A percentile compares a stretch with the other conserved stretches of the same genome.
Conservation (phyloP, 192 early-diverging fungal genomes). For the Allomyces macrogynus region DNA sequence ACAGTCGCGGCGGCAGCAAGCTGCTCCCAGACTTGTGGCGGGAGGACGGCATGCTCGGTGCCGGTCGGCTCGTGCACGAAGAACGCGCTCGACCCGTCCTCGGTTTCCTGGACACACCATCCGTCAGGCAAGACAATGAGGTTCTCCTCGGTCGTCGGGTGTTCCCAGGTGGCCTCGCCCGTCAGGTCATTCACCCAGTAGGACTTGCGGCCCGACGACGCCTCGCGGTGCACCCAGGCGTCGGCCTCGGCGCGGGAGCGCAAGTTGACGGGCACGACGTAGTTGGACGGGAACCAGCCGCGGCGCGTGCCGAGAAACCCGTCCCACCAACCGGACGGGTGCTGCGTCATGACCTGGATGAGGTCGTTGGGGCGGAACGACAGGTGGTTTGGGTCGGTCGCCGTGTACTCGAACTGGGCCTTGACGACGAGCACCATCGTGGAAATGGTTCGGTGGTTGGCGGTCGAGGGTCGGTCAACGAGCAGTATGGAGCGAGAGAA, state of each 20-base stretch:
- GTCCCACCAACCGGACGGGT: constrained; percentile 95
- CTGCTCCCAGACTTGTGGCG: constrained; percentile 17
- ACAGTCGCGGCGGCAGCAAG: constrained; percentile 15
- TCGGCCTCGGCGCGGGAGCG: constrained; percentile 18
- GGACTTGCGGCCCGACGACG: constrained; percentile 10
- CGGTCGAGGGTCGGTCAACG: no score
- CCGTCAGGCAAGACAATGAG: constrained; percentile 12
- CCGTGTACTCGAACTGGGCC: constrained; percentile 75
- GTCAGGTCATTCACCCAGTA: constrained; percentile 16
- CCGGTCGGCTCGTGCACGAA: constrained; percentile 17
- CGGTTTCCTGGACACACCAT: constrained; percentile 24
- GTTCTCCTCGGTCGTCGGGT: not conserved
- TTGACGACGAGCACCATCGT: constrained; percentile 15
- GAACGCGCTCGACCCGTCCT: constrained; percentile 25
- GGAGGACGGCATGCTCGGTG: constrained; percentile 29
- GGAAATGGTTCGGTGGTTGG: no score
- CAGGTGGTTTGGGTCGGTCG: constrained; percentile 52
- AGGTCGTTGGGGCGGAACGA: constrained; percentile 64
- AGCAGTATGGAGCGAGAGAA: no score
- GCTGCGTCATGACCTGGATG: constrained; percentile 72
- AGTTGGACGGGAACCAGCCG: constrained; percentile 84
- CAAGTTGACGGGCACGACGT: constrained; percentile 32
- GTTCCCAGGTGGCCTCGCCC: constrained; percentile 12
- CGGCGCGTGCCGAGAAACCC: constrained; percentile 54
- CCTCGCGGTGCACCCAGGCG: constrained; percentile 18